These are phyloP conservation scores for Trichoderma koningiopsis DNA, from an alignment of 2,329 filamentous ascomycete genomes.

Conservation along the genomic window DNA sequence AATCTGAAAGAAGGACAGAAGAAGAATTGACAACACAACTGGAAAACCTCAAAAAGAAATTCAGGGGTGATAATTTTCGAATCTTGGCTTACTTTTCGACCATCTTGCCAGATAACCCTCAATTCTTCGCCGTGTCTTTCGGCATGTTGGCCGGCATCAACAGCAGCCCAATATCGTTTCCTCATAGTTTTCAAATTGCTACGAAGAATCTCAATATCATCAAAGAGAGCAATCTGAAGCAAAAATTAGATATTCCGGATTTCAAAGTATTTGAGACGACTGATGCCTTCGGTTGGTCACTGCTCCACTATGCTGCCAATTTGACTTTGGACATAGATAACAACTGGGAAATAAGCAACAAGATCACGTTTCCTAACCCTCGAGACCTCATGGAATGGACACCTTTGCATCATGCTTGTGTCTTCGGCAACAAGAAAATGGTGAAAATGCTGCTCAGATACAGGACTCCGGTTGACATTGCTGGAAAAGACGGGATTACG, in stretches of 20 bases:
- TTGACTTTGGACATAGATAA: neutral
- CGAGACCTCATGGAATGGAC: constrained; percentile 15
- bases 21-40: neutral
- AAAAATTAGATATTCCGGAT: neutral
- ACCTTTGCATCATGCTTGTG: constrained; percentile 14
- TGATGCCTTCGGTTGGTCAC: constrained; percentile 9
- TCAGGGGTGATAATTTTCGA: neutral
- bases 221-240: neutral
- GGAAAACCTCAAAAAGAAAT: neutral
- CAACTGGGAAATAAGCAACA: neutral
- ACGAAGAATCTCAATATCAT: neutral
- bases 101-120: too few species aligned
- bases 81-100: neutral
- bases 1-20: neutral
- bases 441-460: neutral
- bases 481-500: neutral
- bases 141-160: too few species aligned
- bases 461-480: neutral
- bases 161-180: neutral
- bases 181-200: neutral
- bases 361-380: neutral
- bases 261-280: neutral
- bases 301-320: constrained; percentile 19
- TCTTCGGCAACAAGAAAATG: neutral
- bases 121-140: neutral